phyloP scores from a whole-genome alignment of 371 early-diverging fungal species.

The Syncephalastrum sp. region DNA sequence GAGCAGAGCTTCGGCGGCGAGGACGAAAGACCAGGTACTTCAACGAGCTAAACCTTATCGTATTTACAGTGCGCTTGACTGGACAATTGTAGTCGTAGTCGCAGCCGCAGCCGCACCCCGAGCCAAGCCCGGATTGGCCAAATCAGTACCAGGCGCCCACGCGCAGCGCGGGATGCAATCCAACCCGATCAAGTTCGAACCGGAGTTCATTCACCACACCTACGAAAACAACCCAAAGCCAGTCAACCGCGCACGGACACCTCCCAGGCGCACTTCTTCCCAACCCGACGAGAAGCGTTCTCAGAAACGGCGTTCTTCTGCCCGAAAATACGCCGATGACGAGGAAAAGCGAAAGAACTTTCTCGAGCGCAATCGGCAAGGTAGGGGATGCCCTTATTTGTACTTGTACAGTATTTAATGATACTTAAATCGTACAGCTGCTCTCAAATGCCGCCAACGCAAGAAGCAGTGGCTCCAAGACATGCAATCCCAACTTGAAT shows the following conservation, averaged over 20 bases:
- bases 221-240: constrained; percentile 3
- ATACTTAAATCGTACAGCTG: constrained; percentile 38
- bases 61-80: too few relatives aligned
- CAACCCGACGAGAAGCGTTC: too few relatives aligned
- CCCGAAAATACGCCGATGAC: constrained; percentile 24
- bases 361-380: constrained; percentile 81
- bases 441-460: constrained; percentile 69
- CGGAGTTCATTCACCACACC: constrained; percentile 6
- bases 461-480: constrained; percentile 65
- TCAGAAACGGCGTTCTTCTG: constrained; percentile 2
- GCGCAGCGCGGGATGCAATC: too few relatives aligned
- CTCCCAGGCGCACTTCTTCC: not conserved
- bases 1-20: constrained; percentile 8
- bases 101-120: too few relatives aligned
- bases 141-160: too few relatives aligned
- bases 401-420: not conserved
- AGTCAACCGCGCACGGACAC: not conserved
- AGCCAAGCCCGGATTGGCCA: too few relatives aligned
- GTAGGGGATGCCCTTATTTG: constrained; percentile 31
- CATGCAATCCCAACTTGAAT: constrained; percentile 58
- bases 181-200: not conserved
- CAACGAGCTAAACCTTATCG: too few relatives aligned
- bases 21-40: too few relatives aligned
- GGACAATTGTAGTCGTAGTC: too few relatives aligned
- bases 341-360: constrained; percentile 77